These are phyloP conservation scores for Tolypocladium paradoxum DNA, from an alignment of 2,329 filamentous ascomycete species.

Conservation along the genomic window DNA sequence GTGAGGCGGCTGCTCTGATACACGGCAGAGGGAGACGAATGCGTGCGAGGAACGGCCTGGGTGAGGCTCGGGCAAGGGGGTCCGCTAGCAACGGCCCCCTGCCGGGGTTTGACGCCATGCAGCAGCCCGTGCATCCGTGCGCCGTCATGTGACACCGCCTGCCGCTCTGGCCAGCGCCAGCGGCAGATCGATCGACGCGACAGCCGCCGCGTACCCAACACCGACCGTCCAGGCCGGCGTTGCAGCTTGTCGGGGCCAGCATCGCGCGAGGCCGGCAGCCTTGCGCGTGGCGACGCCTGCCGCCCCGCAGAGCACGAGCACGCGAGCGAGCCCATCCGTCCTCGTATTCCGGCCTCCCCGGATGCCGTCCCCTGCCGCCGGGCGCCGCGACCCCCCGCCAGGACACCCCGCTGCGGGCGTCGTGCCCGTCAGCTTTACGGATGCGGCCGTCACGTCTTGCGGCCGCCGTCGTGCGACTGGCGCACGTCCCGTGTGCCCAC, in stretches of 20 bases:
- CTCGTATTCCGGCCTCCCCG: too few species aligned
- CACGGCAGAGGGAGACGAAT: background rate
- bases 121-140: slow-evolving; percentile 4
- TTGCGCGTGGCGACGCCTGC: too few species aligned
- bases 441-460: background rate
- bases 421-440: too few species aligned
- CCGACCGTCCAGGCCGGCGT: too few species aligned
- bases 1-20: background rate
- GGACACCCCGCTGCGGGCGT: too few species aligned
- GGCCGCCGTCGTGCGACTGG: background rate
- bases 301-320: too few species aligned
- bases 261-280: too few species aligned
- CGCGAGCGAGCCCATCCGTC: too few species aligned
- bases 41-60: background rate
- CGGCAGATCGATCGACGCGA: background rate
- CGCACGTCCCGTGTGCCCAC: too few species aligned
- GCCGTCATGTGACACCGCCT: slow-evolving; percentile 7
- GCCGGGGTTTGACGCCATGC: slow-evolving; percentile 4
- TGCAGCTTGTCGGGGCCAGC: too few species aligned
- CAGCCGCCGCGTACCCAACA: background rate
- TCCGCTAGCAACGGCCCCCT: background rate
- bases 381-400: too few species aligned
- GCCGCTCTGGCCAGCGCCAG: background rate
- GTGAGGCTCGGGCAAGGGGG: background rate
- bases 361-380: too few species aligned